Conservation (phyloP, 345 rosid genomes). For the Excoecaria cochinchinensis region DNA sequence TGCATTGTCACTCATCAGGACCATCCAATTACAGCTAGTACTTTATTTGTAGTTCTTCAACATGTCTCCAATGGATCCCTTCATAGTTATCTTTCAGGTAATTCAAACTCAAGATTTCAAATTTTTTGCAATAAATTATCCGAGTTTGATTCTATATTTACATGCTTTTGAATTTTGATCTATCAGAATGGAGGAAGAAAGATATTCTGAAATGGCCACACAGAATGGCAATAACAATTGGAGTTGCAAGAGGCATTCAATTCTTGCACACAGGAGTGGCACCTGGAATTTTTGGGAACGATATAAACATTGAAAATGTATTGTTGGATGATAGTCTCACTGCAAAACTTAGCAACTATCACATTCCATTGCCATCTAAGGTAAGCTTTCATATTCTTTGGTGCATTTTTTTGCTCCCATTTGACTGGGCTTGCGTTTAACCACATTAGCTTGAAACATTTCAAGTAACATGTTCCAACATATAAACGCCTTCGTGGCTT, state of each 20-base stretch:
- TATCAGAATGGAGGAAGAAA: constrained; percentile 71
- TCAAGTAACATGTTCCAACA: no score
- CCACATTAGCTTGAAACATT: no score
- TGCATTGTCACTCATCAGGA: constrained; percentile 70
- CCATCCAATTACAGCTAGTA: constrained; percentile 50
- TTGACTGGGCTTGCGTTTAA: no score
- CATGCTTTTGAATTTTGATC: constrained; percentile 1
- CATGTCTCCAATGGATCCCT: constrained; percentile 70
- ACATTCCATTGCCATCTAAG: constrained; percentile 71
- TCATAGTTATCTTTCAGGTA: constrained; percentile 64
- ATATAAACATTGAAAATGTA: constrained; percentile 66
- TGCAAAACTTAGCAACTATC: constrained; percentile 63
- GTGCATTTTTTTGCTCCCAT: no score
- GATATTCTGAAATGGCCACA: constrained; percentile 87
- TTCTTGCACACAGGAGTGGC: constrained; percentile 89
- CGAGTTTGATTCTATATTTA: background rate
- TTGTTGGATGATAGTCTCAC: constrained; percentile 75
- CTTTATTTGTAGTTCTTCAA: constrained; percentile 68
- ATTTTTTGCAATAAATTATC: background rate
- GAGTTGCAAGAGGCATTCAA: constrained; percentile 83
- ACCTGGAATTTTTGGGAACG: constrained; percentile 74
- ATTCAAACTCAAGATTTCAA: background rate
- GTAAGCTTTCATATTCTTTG: constrained; percentile 26
- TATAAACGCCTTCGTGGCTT: no score
- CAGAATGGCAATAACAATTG: constrained; percentile 77